Conservation (phyloP, 2,329 filamentous ascomycete species). For the Thielaviopsis populi region DNA sequence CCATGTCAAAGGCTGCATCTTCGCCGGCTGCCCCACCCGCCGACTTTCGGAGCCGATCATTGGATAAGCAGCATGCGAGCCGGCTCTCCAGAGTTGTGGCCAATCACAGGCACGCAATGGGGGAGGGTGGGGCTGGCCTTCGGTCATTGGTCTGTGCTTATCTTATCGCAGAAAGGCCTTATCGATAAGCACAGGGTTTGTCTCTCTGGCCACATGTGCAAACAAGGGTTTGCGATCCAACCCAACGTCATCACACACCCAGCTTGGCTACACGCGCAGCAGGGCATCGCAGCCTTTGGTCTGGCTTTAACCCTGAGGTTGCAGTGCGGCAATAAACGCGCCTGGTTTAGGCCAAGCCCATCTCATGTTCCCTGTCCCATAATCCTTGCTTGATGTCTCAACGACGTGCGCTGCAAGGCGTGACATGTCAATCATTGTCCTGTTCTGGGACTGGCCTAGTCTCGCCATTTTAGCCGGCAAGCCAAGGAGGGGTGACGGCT, state of each 20-base stretch:
- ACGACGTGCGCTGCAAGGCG: not conserved
- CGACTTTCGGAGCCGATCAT: constrained; percentile 3
- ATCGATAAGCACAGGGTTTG: not conserved
- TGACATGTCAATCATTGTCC: not conserved
- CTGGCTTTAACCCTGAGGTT: not conserved
- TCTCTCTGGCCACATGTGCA: too few relatives aligned
- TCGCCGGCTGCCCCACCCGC: not conserved
- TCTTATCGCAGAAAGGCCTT: not conserved
- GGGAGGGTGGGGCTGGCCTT: too few relatives aligned
- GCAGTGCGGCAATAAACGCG: not conserved
- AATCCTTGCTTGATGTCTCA: not conserved
- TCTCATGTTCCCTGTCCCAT: not conserved
- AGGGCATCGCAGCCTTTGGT: not conserved
- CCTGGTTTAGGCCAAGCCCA: not conserved
- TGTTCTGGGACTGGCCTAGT: not conserved
- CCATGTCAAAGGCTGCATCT: not conserved
- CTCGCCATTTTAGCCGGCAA: not conserved
- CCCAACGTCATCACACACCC: too few relatives aligned
- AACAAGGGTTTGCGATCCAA: too few relatives aligned
- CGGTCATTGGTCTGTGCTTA: too few relatives aligned
- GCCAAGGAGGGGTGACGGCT: not conserved
- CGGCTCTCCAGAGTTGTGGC: not conserved
- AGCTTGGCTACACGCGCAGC: not conserved
- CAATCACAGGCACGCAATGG: not conserved
- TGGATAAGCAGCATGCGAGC: not conserved